Conservation (phyloP, 1,284 basidiomycete species). For the Marasmius fiardii region DNA sequence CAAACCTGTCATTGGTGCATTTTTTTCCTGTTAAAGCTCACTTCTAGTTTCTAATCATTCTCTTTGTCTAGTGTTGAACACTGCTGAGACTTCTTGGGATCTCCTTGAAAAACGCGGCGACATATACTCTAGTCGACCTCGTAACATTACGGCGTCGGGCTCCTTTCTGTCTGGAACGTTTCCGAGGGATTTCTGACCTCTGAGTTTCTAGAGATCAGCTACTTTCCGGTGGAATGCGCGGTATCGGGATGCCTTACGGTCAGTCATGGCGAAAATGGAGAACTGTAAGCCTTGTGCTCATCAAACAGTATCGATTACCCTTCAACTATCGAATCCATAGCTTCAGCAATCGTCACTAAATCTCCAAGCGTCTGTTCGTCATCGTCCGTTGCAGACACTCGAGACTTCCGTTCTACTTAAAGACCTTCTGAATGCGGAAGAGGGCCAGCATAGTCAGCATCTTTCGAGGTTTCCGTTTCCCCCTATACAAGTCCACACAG, state of each 20-base stretch:
- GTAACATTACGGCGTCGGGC: constrained; percentile 30
- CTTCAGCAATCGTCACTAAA: constrained; percentile 26
- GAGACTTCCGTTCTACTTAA: constrained; percentile 15
- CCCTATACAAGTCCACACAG: background rate
- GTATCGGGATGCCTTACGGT: constrained; percentile 27
- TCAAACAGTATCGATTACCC: background rate
- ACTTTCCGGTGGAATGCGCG: constrained; percentile 26
- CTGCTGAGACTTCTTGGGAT: constrained; percentile 26
- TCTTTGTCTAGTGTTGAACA: constrained; percentile 25
- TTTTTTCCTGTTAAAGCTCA: background rate
- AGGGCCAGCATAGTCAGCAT: background rate
- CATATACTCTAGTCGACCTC: constrained; percentile 36
- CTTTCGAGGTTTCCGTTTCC: background rate
- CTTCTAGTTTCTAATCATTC: background rate
- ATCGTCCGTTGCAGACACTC: constrained; percentile 22
- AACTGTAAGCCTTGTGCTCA: constrained; percentile 19
- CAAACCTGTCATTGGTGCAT: constrained; percentile 20
- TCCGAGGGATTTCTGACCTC: background rate
- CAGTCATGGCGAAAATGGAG: constrained; percentile 29
- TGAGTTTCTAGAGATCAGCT: constrained; percentile 21
- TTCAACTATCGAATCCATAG: constrained; percentile 11
- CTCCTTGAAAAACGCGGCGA: constrained; percentile 32
- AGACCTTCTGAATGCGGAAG: background rate
- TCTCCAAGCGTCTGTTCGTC: constrained; percentile 22
- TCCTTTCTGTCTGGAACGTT: background rate